These are phyloP conservation scores for Nakaseomyces kungkrabaensis DNA, from an alignment of 1,139 yeast species.

Conservation along the genomic window DNA sequence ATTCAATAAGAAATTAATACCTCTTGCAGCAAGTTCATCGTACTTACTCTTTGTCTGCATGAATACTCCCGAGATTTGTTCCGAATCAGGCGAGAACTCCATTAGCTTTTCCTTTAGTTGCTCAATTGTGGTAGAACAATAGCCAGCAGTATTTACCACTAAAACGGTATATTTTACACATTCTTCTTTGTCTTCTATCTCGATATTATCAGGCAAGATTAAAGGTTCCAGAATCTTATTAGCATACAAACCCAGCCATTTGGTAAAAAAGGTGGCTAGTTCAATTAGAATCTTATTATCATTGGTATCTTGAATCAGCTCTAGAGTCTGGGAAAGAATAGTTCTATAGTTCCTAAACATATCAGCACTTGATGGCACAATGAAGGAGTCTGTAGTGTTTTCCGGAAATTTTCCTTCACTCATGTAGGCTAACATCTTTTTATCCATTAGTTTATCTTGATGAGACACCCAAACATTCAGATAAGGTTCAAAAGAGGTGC, in stretches of 20 bases:
- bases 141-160: conserved; percentile 81
- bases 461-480: conserved; percentile 78
- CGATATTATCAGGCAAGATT: conserved; percentile 33
- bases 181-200: conserved; percentile 38
- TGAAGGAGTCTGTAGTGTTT: conserved; percentile 41
- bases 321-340: conserved; percentile 62
- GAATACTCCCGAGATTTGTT: conserved; percentile 36
- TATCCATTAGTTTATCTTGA: conserved; percentile 56
- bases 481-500: conserved; percentile 77
- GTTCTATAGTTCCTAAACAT: conserved; percentile 69
- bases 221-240: conserved; percentile 51
- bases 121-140: conserved; percentile 64
- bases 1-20: conserved; percentile 47
- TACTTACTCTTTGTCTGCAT: conserved; percentile 49
- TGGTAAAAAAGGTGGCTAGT: conserved; percentile 54
- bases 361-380: conserved; percentile 78
- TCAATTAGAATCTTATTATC: conserved; percentile 21
- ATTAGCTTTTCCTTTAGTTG: conserved; percentile 64
- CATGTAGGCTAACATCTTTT: conserved; percentile 53
- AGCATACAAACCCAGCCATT: conserved; percentile 58
- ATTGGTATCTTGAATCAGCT: conserved; percentile 35
- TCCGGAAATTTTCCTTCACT: conserved; percentile 35
- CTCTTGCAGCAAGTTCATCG: conserved; percentile 46
- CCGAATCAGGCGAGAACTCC: conserved; percentile 37
- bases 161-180: conserved; percentile 60